Conservation (phyloP, 805 yeast species). For the Wickerhamiella sorbophila region DNA sequence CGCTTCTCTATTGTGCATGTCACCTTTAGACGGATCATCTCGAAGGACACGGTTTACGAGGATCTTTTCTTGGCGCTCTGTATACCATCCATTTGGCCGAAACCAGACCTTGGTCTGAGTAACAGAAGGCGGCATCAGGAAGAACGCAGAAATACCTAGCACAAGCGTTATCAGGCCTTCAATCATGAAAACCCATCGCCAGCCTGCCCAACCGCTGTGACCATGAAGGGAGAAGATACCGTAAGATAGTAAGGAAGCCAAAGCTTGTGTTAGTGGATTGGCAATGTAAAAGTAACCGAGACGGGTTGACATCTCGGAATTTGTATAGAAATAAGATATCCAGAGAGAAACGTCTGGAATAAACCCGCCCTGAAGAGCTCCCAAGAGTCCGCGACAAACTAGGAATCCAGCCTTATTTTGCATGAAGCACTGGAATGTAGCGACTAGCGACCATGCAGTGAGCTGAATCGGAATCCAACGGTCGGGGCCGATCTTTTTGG, state of each 20-base stretch:
- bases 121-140: slow-evolving; percentile 42
- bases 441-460: slow-evolving; percentile 41
- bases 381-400: slow-evolving; percentile 38
- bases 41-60: slow-evolving; percentile 45
- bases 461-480: slow-evolving; percentile 50
- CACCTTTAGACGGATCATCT: slow-evolving; percentile 53
- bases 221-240: slow-evolving; percentile 42
- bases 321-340: slow-evolving; percentile 52
- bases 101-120: slow-evolving; percentile 38
- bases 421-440: slow-evolving; percentile 37
- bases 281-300: slow-evolving; percentile 48
- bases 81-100: slow-evolving; percentile 39
- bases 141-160: slow-evolving; percentile 36
- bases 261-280: slow-evolving; percentile 33
- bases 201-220: slow-evolving; percentile 33
- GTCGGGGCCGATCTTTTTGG: slow-evolving; percentile 52
- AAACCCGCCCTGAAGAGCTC: slow-evolving; percentile 53
- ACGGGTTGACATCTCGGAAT: slow-evolving; percentile 42
- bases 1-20: slow-evolving; percentile 48
- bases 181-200: slow-evolving; percentile 54
- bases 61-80: slow-evolving; percentile 41
- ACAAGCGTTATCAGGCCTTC: slow-evolving; percentile 45
- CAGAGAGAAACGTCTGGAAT: slow-evolving; percentile 51
- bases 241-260: slow-evolving; percentile 36
- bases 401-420: slow-evolving; percentile 30